A percentile compares a stretch with the other conserved stretches of the same genome.
phyloP scores from a whole-genome alignment of 495 filamentous ascomycete genomes.

The Delitschia confertaspora region DNA sequence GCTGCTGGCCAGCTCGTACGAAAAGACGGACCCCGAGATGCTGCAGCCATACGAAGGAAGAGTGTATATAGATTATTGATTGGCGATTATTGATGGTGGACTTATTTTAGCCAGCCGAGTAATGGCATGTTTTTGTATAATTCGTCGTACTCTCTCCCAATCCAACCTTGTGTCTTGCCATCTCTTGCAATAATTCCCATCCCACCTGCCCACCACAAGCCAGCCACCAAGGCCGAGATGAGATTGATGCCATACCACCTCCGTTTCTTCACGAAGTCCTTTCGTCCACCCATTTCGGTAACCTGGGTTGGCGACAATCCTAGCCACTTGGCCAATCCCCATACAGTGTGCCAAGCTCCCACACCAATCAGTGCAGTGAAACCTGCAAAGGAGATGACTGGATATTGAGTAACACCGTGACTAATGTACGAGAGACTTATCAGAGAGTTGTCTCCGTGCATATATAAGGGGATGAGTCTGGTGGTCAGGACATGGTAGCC shows the following conservation, averaged over 20 bases:
- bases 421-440: constrained; percentile 72
- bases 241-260: constrained; percentile 64
- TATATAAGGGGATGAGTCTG: constrained; percentile 56
- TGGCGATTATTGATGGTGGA: too few species aligned
- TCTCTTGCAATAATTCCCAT: constrained; percentile 66
- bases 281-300: constrained; percentile 41
- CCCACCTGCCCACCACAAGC: constrained; percentile 71
- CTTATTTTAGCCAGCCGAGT: constrained; percentile 38
- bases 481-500: constrained; percentile 63
- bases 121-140: constrained; percentile 50
- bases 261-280: constrained; percentile 45
- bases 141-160: constrained; percentile 69
- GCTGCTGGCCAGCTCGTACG: constrained; percentile 15
- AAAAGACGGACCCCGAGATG: neutral
- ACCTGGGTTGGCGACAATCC: constrained; percentile 41
- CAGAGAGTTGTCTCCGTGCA: constrained; percentile 75
- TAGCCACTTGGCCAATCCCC: constrained; percentile 73
- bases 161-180: constrained; percentile 65
- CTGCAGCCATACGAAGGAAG: constrained; percentile 21
- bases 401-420: constrained; percentile 72
- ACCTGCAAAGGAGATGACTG: constrained; percentile 53
- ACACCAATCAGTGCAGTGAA: constrained; percentile 60
- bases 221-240: constrained; percentile 46
- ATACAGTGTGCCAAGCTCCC: constrained; percentile 70
- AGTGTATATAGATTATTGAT: constrained; percentile 16